These are phyloP conservation scores for Plasmodium adleri DNA, from an alignment of 169 alveolate species.

Conservation along the genomic window DNA sequence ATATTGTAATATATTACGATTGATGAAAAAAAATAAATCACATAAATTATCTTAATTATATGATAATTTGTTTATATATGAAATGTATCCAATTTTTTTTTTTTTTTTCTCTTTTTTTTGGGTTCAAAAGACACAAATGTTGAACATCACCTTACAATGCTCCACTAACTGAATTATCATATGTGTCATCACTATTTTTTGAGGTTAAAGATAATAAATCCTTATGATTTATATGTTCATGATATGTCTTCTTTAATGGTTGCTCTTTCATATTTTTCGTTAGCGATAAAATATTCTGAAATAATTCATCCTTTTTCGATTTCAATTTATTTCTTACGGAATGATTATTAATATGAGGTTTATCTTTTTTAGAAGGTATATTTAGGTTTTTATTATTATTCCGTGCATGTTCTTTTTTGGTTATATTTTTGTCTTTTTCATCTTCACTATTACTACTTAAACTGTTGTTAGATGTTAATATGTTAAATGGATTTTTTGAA, in stretches of 20 bases:
- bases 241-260: constrained; percentile 54
- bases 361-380: not conserved
- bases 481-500: constrained; percentile 51
- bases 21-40: too few species aligned
- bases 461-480: constrained; percentile 17
- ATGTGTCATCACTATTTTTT: constrained; percentile 32
- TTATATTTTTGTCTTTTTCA: constrained; percentile 8
- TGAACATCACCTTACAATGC: not conserved
- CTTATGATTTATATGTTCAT: constrained; percentile 30
- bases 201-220: constrained; percentile 52
- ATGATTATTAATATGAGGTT: not conserved
- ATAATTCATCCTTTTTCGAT: constrained; percentile 50
- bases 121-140: not conserved
- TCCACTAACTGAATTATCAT: too few species aligned
- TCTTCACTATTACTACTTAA: constrained; percentile 3
- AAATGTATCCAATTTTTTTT: too few species aligned
- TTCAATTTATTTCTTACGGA: constrained; percentile 54
- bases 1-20: too few species aligned
- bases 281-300: constrained; percentile 60
- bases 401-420: not conserved
- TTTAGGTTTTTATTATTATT: constrained; percentile 4
- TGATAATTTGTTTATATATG: too few species aligned
- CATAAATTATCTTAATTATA: too few species aligned
- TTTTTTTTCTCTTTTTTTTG: too few species aligned
- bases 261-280: constrained; percentile 66